These are phyloP conservation scores for Uromyces viciae-fabae DNA, from an alignment of 1,284 basidiomycete genomes.

Conservation along the genomic window DNA sequence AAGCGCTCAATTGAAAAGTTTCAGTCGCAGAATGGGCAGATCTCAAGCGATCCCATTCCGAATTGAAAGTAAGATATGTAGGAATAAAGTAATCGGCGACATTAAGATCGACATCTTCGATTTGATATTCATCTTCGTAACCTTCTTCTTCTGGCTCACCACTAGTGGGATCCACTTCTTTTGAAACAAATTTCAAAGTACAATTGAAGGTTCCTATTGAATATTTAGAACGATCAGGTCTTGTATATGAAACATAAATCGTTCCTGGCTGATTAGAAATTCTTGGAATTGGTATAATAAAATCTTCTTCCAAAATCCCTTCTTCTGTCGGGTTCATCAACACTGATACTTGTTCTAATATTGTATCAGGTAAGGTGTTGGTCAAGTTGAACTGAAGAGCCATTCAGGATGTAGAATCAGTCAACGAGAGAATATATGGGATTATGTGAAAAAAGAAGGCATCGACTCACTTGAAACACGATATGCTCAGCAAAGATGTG, in stretches of 20 bases:
- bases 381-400: constrained; percentile 45
- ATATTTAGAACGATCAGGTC: constrained; percentile 72
- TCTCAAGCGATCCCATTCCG: constrained; percentile 90
- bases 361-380: constrained; percentile 86
- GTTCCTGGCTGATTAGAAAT: constrained; percentile 64
- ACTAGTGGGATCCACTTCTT: constrained; percentile 94
- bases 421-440: no score
- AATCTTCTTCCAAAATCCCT: constrained; percentile 84
- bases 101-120: constrained; percentile 95
- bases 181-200: constrained; percentile 92
- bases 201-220: constrained; percentile 81
- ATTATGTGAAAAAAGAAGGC: background rate
- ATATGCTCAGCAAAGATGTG: constrained; percentile 93
- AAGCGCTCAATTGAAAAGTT: constrained; percentile 86
- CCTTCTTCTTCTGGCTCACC: constrained; percentile 96
- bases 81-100: constrained; percentile 90
- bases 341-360: constrained; percentile 92
- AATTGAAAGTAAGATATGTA: constrained; percentile 80
- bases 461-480: constrained; percentile 76
- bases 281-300: constrained; percentile 69
- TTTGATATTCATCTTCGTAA: constrained; percentile 96
- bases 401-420: no score
- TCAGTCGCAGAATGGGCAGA: constrained; percentile 74
- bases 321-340: constrained; percentile 78
- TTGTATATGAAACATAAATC: constrained; percentile 90